A percentile compares a stretch with the other conserved stretches of the same genome.
Conservation (phyloP, 345 rosid species). For the Streptanthus diversifolius region DNA sequence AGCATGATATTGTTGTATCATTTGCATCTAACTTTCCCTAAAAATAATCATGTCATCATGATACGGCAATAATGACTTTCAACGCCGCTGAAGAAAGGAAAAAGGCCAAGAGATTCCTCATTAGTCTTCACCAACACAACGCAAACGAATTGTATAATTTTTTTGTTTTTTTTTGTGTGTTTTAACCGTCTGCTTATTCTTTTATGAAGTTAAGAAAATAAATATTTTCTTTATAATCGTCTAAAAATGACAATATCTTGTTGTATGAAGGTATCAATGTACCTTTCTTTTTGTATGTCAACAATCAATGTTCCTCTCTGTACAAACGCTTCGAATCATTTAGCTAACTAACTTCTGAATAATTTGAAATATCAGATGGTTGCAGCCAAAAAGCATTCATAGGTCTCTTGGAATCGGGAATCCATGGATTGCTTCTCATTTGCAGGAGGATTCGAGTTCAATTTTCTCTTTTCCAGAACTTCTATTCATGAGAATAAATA, state of each 20-base stretch:
- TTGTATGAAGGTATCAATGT: background rate
- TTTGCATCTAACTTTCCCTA: background rate
- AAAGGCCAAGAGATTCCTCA: slow-evolving; percentile 15
- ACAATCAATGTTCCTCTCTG: too few species aligned
- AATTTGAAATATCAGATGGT: background rate
- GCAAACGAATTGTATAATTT: background rate
- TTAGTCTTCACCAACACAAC: slow-evolving; percentile 24
- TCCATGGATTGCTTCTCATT: too few species aligned
- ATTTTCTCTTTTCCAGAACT: too few species aligned
- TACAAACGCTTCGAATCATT: too few species aligned
- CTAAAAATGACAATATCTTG: background rate
- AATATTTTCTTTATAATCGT: background rate
- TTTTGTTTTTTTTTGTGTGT: background rate
- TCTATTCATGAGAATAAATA: background rate
- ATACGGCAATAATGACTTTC: slow-evolving; percentile 30
- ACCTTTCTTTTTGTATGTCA: background rate
- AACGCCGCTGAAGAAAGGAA: slow-evolving; percentile 22
- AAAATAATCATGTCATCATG: slow-evolving; percentile 8
- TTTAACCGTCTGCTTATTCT: background rate
- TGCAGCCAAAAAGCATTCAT: too few species aligned
- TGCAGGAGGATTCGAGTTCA: too few species aligned
- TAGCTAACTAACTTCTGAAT: background rate
- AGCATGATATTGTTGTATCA: background rate
- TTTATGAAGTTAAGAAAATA: background rate
- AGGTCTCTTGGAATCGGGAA: too few species aligned